These are phyloP conservation scores for Serendipita sp. DNA, from an alignment of 768 basidiomycete genomes.

Conservation along the genomic window DNA sequence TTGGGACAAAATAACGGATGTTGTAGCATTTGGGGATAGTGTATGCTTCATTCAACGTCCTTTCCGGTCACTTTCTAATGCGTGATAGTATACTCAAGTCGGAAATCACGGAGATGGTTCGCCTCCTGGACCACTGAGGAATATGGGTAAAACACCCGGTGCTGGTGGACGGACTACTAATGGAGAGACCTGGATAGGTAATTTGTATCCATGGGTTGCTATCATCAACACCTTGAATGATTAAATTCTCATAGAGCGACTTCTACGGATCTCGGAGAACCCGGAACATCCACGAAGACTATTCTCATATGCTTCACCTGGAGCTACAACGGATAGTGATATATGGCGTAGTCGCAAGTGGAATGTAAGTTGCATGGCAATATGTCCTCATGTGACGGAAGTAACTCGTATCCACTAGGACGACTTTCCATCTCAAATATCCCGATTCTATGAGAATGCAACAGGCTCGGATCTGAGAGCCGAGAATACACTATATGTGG, in stretches of 20 bases:
- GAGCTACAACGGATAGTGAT: background rate
- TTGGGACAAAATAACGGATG: background rate
- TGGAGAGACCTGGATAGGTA: background rate
- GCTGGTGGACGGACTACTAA: background rate
- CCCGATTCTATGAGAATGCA: background rate
- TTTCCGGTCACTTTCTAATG: no score
- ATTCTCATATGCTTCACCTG: background rate
- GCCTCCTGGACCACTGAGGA: background rate
- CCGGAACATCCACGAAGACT: background rate
- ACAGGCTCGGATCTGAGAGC: background rate
- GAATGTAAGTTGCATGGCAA: background rate
- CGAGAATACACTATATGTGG: background rate
- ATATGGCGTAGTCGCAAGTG: background rate
- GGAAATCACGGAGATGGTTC: background rate
- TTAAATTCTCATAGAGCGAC: background rate
- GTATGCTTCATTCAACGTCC: no score
- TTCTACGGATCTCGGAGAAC: background rate
- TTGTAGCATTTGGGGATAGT: background rate
- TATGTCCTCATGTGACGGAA: background rate
- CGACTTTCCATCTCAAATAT: slow-evolving; percentile 1
- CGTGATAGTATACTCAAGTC: background rate
- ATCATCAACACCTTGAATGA: background rate
- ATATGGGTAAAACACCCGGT: background rate
- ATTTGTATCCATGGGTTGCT: background rate
- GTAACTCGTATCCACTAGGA: background rate